Conservation (phyloP, 129 eudicot species). For the Gnaphalium uliginosum region DNA sequence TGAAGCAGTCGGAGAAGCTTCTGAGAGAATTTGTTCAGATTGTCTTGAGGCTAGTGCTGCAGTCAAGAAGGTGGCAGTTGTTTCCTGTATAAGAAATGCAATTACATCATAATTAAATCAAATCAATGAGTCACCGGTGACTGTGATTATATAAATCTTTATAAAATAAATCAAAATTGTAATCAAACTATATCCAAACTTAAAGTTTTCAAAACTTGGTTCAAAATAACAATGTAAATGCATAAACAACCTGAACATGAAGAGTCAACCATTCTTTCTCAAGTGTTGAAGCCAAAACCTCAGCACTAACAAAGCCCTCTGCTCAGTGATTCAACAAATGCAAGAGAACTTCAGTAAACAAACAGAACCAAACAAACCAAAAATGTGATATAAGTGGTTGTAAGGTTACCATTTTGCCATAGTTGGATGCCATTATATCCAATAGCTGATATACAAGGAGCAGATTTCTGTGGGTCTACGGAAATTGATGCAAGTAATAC, state of each 20-base stretch:
- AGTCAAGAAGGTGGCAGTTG: slow-evolving; percentile 77
- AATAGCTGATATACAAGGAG: slow-evolving; percentile 77
- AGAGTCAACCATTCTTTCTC: slow-evolving; percentile 94
- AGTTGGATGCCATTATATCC: slow-evolving; percentile 84
- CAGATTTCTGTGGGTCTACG: slow-evolving; percentile 70
- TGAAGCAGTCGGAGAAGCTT: slow-evolving; percentile 31
- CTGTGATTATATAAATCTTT: too few species aligned
- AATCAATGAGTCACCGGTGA: not conserved
- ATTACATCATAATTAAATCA: not conserved
- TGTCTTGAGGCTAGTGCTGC: slow-evolving; percentile 79
- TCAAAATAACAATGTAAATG: slow-evolving; percentile 3
- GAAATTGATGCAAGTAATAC: slow-evolving; percentile 43
- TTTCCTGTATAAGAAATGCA: slow-evolving; percentile 48
- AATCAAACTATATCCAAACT: too few species aligned
- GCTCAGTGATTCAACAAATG: slow-evolving; percentile 18
- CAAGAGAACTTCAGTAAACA: not conserved
- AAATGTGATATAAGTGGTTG: not conserved
- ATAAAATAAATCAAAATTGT: too few species aligned
- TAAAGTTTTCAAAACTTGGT: too few species aligned
- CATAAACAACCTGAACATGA: slow-evolving; percentile 71
- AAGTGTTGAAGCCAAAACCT: slow-evolving; percentile 59
- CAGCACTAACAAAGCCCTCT: slow-evolving; percentile 81
- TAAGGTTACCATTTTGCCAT: slow-evolving; percentile 70
- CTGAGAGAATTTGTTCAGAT: slow-evolving; percentile 38
- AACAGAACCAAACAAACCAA: not conserved